Evolutionary conservation across 257 asterid species (phyloP), one percentile per base, ranked within the genome.

Genomic region (Rubia yunnanensis): DNA sequence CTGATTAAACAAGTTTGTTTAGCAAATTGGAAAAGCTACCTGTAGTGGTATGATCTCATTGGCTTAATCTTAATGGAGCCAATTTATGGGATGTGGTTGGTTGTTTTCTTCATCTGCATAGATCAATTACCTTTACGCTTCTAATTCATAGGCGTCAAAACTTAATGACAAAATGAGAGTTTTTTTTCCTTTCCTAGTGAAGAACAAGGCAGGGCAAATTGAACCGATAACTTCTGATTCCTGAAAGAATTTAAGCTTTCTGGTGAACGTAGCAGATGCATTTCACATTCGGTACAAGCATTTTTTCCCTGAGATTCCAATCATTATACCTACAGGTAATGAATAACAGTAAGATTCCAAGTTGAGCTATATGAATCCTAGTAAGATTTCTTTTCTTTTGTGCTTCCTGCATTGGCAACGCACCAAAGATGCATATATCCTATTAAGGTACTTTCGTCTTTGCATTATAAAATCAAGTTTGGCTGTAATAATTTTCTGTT

Each of bases 331-430:
- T 69, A 23, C 18, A 0, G 28, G 44, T 20, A 28, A 54, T 53
- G 64, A 39, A 62, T n/a, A 53, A 61, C 20, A 61, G 22, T 0
- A 10, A 36, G 56, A 50, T 26, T 38, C 63, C 56, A 18, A 27
- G 35, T 35, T 48, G 15, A 61, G 27, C 1, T 7, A 31, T 2
- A n/a, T n/a, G n/a, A n/a, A 63, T 62, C 17, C 53, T 35, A 38
- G 53, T 63, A n/a, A 7, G 34, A 53, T 66, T 38, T 48, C 44
- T 70, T 68, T 72, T 27, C 31, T 32, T 34, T 73, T 81, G 85
- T 82, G 94, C 77, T 80, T 65, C 79, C 82, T 79, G 84, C 81
- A 76, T 82, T 68, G 87, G 94, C 80, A 84, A 76, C 73, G 79
- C 91, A 85, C 94, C 84, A 78, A 2, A 28, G 59, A 70, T 63